Percentiles rank a stretch among this genome's conserved stretches.
Conservation (phyloP, 257 asterid species). For the Capsicum rhomboideum region DNA sequence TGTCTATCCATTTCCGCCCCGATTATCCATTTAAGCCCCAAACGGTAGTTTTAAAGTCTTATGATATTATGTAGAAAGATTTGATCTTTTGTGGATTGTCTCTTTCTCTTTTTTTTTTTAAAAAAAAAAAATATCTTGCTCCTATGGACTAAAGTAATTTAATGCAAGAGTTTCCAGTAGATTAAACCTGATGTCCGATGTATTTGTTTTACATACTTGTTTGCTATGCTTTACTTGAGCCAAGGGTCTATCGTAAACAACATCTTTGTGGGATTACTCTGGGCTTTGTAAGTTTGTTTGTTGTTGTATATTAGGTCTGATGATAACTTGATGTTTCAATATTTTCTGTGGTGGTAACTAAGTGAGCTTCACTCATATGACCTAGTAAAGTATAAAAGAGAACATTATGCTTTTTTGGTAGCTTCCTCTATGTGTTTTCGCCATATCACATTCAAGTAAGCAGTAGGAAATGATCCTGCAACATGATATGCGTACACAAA, state of each 20-base stretch:
- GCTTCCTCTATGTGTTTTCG: not conserved
- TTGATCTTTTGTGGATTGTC: not conserved
- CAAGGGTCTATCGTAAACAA: not conserved
- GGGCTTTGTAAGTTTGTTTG: not conserved
- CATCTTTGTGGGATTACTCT: not conserved
- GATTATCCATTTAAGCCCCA: slow-evolving; percentile 88
- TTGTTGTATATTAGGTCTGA: not conserved
- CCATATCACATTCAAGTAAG: not conserved
- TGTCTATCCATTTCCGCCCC: slow-evolving; percentile 65
- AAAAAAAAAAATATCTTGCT: not conserved
- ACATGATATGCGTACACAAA: not conserved
- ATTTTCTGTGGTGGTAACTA: not conserved
- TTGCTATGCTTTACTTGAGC: not conserved
- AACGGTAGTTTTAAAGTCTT: slow-evolving; percentile 28
- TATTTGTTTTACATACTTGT: not conserved
- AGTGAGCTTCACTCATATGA: not conserved
- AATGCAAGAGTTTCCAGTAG: not conserved
- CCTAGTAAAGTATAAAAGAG: not conserved
- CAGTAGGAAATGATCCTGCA: not conserved
- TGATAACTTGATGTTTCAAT: not conserved
- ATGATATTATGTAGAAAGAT: not conserved
- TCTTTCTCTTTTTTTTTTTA: not conserved
- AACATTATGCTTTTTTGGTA: not conserved
- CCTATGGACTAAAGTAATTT: not conserved
- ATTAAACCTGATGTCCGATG: not conserved